Percentiles rank a stretch among this genome's conserved stretches.
These are phyloP conservation scores for Leccinum subrobustum DNA, from an alignment of 1,284 basidiomycete genomes.

Conservation along the genomic window DNA sequence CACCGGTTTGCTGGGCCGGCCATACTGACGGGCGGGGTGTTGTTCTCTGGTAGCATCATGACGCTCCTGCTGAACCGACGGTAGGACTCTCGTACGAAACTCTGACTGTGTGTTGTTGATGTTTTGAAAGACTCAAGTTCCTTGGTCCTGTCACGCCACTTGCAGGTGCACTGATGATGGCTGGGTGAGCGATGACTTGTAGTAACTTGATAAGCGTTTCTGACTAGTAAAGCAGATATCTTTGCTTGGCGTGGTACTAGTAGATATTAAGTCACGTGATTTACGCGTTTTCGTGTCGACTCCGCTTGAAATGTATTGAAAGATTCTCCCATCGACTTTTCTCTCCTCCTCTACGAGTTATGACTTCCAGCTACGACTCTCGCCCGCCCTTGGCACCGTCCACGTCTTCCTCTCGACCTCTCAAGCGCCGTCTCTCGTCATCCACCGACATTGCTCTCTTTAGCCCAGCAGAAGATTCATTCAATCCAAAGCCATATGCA, in stretches of 20 bases:
- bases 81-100: constrained; percentile 33
- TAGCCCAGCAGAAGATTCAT: constrained; percentile 55
- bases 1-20: constrained; percentile 73
- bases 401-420: constrained; percentile 34
- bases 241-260: constrained; percentile 48
- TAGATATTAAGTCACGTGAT: constrained; percentile 29
- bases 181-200: constrained; percentile 54
- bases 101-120: constrained; percentile 10
- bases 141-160: constrained; percentile 78
- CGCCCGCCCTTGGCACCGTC: constrained; percentile 22
- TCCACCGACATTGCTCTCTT: constrained; percentile 52
- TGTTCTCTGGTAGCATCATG: constrained; percentile 77
- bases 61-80: constrained; percentile 51
- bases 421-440: constrained; percentile 50
- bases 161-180: constrained; percentile 73
- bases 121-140: constrained; percentile 48
- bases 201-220: background rate
- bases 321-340: constrained; percentile 19
- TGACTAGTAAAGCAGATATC: constrained; percentile 41
- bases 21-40: constrained; percentile 56
- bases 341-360: background rate
- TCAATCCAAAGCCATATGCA: constrained; percentile 58
- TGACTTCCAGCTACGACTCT: background rate
- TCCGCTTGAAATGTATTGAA: constrained; percentile 41
- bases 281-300: constrained; percentile 38